Base-by-base conservation (phyloP, 2,329 filamentous ascomycete genomes). In the Paradendryphiella salina region DNA sequence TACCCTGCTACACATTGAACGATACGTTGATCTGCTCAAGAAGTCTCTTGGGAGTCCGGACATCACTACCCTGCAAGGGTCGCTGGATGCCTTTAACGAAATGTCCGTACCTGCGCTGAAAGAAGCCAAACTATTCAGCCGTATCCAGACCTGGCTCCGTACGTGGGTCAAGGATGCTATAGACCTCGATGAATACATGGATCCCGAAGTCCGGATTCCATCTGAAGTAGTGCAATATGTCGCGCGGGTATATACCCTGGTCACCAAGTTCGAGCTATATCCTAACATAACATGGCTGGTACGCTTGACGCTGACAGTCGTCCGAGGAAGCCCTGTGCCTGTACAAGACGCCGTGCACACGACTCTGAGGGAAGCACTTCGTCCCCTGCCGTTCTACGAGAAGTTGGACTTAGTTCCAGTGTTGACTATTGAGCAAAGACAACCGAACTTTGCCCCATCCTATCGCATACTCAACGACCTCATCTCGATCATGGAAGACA, bases 1-100 rank as follows among this genome's bases (percentile, higher is more conserved):
- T 11, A 46, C 36, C 1, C 7, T 70, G 7, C 45, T 71, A 6
- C 50, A 63, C 13, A 36, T 54, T 7, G 58, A 64, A 38, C 59
- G 56, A 5, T 72, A 66, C 39, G 17, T 69, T 5, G 49, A 48
- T 4, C 46, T 66, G 11, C 46, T 72, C 5, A 59, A 59, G 21
- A 45, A 56, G 31, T 62, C 58, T 13, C 52, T 70, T 4, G 53
- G 61, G 14, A 54, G 54, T 15, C 38, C 46, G 2, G 51, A 53
- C 3, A 41, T 41, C 8, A 37, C 50, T 6, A 38, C 52, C 1
- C 46, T 56, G 4, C 54, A 64, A 11, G 47, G 62, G 4, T 50
- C 66, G 3, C 35, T 72, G 13, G 64, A 65, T 32, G 66, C 70
- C 4, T 65, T 70, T 42, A 65, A 65, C 15, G 65, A 69, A 10